Evolutionary conservation across 1,139 yeast species (phyloP).

Genomic region (Suhomyces chickasaworum): DNA sequence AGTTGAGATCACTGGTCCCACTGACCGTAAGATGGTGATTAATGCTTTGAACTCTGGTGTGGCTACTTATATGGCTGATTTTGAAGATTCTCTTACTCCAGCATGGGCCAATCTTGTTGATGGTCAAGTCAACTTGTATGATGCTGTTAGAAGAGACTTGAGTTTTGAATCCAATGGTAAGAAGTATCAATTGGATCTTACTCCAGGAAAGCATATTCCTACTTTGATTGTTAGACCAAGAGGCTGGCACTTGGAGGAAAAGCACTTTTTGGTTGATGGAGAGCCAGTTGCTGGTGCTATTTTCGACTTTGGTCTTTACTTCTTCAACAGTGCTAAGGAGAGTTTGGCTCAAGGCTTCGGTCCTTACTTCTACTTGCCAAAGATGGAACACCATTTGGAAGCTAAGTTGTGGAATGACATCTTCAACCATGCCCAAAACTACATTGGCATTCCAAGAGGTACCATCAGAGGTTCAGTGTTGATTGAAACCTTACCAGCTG

Average conservation of each 20-base stretch:
- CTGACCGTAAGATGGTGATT: slow-evolving; percentile 90
- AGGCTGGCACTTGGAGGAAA: slow-evolving; percentile 83
- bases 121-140: slow-evolving; percentile 92
- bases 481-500: slow-evolving; percentile 35
- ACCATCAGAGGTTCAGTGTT: slow-evolving; percentile 34
- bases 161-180: slow-evolving; percentile 59
- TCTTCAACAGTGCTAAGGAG: slow-evolving; percentile 34
- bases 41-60: slow-evolving; percentile 89
- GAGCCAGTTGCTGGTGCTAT: slow-evolving; percentile 74
- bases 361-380: slow-evolving; percentile 34
- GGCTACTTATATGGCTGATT: slow-evolving; percentile 92
- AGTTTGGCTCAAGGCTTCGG: slow-evolving; percentile 27
- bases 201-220: slow-evolving; percentile 61
- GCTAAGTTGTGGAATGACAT: slow-evolving; percentile 34
- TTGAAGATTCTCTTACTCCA: slow-evolving; percentile 94
- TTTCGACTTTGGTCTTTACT: slow-evolving; percentile 77
- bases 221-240: slow-evolving; percentile 82
- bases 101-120: slow-evolving; percentile 87
- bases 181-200: slow-evolving; percentile 58
- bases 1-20: slow-evolving; percentile 88
- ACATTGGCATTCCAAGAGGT: slow-evolving; percentile 27
- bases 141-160: slow-evolving; percentile 74
- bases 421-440: slow-evolving; percentile 31
- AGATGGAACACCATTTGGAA: slow-evolving; percentile 35
- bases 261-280: slow-evolving; percentile 73